These are phyloP conservation scores for Penicillium lividum DNA, from an alignment of 495 filamentous ascomycete genomes.

Conservation along the genomic window DNA sequence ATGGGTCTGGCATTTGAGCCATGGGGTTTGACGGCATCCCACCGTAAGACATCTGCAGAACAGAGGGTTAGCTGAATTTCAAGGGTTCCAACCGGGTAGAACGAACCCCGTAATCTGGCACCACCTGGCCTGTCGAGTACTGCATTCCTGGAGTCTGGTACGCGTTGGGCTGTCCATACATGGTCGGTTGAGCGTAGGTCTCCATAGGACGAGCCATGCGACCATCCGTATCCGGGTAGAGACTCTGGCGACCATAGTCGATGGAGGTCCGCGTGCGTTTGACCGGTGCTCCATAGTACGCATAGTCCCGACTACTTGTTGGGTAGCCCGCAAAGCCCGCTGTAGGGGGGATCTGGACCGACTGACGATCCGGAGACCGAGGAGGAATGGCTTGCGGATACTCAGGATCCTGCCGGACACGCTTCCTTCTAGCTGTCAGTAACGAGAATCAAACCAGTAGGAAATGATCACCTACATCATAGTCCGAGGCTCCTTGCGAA, in stretches of 20 bases:
- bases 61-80: neutral
- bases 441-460: neutral
- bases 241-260: constrained; percentile 41
- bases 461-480: constrained; percentile 45
- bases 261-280: constrained; percentile 49
- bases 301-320: constrained; percentile 33
- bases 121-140: constrained; percentile 42
- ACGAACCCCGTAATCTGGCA: constrained; percentile 49
- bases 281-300: constrained; percentile 36
- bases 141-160: constrained; percentile 44
- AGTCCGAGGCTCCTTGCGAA: constrained; percentile 80
- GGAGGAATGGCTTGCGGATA: constrained; percentile 38
- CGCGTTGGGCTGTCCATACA: constrained; percentile 41
- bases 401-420: constrained; percentile 40
- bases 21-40: constrained; percentile 36
- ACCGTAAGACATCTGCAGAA: constrained; percentile 38
- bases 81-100: neutral
- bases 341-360: constrained; percentile 41
- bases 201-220: constrained; percentile 45
- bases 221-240: constrained; percentile 41
- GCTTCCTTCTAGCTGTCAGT: constrained; percentile 39
- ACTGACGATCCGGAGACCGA: constrained; percentile 44
- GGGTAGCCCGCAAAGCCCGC: constrained; percentile 40
- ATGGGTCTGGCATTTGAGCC: constrained; percentile 43
- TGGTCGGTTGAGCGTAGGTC: constrained; percentile 40